These are phyloP conservation scores for Buddleja alternifolia DNA, from an alignment of 257 asterid species.

Conservation along the genomic window DNA sequence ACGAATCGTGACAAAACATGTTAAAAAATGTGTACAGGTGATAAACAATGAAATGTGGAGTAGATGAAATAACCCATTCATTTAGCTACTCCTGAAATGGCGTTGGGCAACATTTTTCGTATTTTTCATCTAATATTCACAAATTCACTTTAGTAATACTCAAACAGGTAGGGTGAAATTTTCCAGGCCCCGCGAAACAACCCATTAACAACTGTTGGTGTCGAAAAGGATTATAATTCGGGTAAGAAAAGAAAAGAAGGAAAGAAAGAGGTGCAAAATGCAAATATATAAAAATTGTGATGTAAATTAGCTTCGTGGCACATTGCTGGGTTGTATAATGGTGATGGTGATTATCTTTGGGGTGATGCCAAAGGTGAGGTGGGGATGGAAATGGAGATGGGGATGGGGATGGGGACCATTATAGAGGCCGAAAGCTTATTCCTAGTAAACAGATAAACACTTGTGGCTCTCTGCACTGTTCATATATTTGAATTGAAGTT, in stretches of 20 bases:
- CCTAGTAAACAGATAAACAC: not conserved
- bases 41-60: not conserved
- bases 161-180: no score
- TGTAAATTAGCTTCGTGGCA: not conserved
- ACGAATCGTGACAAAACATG: not conserved
- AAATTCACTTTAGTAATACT: no score
- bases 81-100: no score
- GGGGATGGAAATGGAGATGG: not conserved
- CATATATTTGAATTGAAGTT: not conserved
- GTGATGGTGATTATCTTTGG: not conserved
- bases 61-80: no score
- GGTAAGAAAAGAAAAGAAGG: no score
- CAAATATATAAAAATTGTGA: not conserved
- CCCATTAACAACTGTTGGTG: no score
- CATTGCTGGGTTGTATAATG: not conserved
- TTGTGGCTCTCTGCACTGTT: slow-evolving; percentile 23
- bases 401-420: slow-evolving; percentile 24
- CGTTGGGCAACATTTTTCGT: no score
- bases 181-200: no score
- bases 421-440: not conserved
- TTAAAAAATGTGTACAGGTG: not conserved
- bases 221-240: no score
- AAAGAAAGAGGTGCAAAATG: no score
- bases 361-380: slow-evolving; percentile 22
- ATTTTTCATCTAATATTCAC: no score